Evolutionary conservation across 306 rosid genomes (phyloP).

Genomic region (Vigna hirtella): DNA sequence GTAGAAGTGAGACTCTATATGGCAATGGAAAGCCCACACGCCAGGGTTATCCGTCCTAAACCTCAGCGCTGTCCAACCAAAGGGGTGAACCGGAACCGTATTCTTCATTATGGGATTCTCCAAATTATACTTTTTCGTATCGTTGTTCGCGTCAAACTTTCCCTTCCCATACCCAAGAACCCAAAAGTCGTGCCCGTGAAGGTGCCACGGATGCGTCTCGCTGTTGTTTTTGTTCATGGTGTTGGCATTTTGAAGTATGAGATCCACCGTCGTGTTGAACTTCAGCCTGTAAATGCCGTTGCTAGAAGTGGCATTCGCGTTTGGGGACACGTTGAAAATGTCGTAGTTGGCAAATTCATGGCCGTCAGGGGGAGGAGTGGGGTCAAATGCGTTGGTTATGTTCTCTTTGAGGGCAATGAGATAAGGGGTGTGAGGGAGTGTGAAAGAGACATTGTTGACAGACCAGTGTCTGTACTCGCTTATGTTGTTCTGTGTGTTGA

Average conservation of each 20-base stretch:
- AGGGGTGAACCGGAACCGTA: conserved; percentile 74
- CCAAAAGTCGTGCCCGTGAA: conserved; percentile 71
- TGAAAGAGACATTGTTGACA: conserved; percentile 76
- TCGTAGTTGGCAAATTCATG: conserved; percentile 63
- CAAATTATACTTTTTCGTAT: conserved; percentile 68
- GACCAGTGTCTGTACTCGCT: conserved; percentile 57
- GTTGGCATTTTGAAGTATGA: conserved; percentile 64
- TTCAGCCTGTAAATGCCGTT: conserved; percentile 51
- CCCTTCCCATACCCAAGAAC: conserved; percentile 61
- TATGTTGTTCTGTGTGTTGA: conserved; percentile 76
- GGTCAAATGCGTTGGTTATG: conserved; percentile 53
- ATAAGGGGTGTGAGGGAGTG: conserved; percentile 77
- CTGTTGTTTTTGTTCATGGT: conserved; percentile 46
- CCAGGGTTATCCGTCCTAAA: conserved; percentile 84
- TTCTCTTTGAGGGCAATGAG: conserved; percentile 70
- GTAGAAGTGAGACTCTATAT: conserved; percentile 80
- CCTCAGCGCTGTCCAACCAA: conserved; percentile 92
- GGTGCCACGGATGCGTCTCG: conserved; percentile 74
- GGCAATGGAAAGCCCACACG: conserved; percentile 93
- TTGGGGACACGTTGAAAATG: conserved; percentile 43
- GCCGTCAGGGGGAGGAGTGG: conserved; percentile 65
- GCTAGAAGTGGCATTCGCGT: conserved; percentile 64
- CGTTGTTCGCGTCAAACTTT: conserved; percentile 54
- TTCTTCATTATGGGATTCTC: conserved; percentile 86
- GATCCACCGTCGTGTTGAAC: conserved; percentile 59